These are phyloP conservation scores for Sicyos edulis DNA, from an alignment of 306 rosid species.

Conservation along the genomic window DNA sequence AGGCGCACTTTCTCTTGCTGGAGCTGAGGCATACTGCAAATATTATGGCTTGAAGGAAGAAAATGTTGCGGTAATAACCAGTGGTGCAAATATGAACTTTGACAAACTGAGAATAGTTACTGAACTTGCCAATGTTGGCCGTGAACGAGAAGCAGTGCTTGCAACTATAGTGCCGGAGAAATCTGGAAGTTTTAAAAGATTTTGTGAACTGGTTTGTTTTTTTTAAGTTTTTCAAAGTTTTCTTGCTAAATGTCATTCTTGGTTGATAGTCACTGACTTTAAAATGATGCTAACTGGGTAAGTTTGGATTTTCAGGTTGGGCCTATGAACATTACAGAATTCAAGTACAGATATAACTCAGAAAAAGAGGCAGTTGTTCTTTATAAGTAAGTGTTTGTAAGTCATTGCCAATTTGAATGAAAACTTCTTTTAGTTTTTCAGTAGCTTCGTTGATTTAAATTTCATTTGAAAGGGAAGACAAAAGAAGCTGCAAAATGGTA, in stretches of 20 bases:
- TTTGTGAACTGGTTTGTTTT: constrained; percentile 64
- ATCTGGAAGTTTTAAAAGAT: constrained; percentile 81
- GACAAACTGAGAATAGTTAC: constrained; percentile 82
- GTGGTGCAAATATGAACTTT: constrained; percentile 98
- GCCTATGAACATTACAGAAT: constrained; percentile 73
- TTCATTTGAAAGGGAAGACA: background rate
- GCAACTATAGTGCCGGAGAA: constrained; percentile 68
- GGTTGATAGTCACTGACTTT: background rate
- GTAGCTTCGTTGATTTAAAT: background rate
- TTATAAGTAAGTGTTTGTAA: constrained; percentile 50
- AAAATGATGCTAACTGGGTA: background rate
- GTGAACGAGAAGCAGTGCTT: constrained; percentile 79
- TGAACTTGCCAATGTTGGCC: constrained; percentile 93
- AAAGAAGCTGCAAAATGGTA: background rate
- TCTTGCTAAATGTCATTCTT: constrained; percentile 8
- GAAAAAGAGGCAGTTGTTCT: constrained; percentile 61
- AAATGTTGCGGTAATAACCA: constrained; percentile 73
- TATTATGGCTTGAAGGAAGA: constrained; percentile 76
- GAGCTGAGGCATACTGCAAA: constrained; percentile 98
- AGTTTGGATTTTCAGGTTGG: constrained; percentile 55
- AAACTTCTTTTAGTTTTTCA: background rate
- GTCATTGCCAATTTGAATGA: background rate
- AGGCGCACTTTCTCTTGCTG: constrained; percentile 95
- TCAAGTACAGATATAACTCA: constrained; percentile 70
- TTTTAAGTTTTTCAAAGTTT: background rate